These are phyloP conservation scores for Plasmodium vivax DNA, from an alignment of 169 alveolate genomes.

Conservation along the genomic window DNA sequence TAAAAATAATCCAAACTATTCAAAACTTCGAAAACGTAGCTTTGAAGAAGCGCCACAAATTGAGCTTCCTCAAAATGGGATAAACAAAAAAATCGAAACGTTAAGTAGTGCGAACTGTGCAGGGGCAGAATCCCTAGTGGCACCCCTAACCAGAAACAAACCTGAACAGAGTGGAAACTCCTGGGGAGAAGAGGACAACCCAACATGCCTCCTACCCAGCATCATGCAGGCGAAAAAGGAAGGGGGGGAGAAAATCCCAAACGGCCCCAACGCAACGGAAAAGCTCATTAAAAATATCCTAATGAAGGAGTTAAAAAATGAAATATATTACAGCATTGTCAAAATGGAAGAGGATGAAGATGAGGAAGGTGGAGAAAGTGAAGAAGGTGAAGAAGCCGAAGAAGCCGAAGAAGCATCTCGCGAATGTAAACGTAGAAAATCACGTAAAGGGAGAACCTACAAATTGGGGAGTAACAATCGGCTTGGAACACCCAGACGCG, in stretches of 20 bases:
- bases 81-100: background rate
- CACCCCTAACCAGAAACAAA: background rate
- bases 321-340: background rate
- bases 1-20: background rate
- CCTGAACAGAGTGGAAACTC: background rate
- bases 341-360: background rate
- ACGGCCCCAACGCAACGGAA: background rate
- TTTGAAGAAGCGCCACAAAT: background rate
- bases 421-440: background rate
- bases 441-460: background rate
- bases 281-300: background rate
- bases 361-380: background rate
- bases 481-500: background rate
- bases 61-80: background rate
- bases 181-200: background rate
- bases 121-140: background rate
- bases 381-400: background rate
- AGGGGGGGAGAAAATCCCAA: background rate
- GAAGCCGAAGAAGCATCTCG: background rate
- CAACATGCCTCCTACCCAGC: background rate
- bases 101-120: background rate
- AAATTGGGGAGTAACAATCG: background rate
- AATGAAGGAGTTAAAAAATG: constrained; percentile 33
- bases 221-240: background rate
- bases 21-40: background rate